These are phyloP conservation scores for Suillus decipiens DNA, from an alignment of 768 basidiomycete genomes.

Conservation along the genomic window DNA sequence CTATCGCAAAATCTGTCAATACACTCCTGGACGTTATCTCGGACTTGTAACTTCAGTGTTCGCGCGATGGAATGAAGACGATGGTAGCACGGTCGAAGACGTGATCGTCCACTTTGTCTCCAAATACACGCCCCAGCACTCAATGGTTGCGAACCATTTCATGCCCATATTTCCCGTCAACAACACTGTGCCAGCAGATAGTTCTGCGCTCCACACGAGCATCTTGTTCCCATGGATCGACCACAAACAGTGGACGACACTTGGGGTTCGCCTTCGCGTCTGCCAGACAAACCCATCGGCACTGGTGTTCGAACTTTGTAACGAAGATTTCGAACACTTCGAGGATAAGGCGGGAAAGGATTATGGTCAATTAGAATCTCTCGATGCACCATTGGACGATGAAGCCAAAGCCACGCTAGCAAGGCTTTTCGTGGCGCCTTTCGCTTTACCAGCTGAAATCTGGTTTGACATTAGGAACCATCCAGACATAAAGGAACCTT, in stretches of 20 bases:
- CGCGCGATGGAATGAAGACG: constrained; percentile 13
- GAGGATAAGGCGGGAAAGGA: constrained; percentile 18
- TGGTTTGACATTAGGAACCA: constrained; percentile 30
- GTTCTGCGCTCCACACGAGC: constrained; percentile 17
- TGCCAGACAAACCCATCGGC: constrained; percentile 18
- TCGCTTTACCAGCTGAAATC: constrained; percentile 21
- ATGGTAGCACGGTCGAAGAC: constrained; percentile 16
- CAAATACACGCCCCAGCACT: constrained; percentile 13
- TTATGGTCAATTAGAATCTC: constrained; percentile 3
- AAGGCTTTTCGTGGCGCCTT: constrained; percentile 15
- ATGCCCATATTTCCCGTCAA: constrained; percentile 9
- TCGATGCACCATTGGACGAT: constrained; percentile 6
- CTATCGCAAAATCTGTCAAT: constrained; percentile 8
- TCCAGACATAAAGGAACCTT: constrained; percentile 17
- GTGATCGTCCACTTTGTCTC: constrained; percentile 24
- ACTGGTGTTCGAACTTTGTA: constrained; percentile 23
- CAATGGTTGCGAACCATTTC: constrained; percentile 1
- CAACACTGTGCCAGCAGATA: neutral
- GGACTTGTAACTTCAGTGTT: constrained; percentile 24
- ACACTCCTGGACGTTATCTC: constrained; percentile 20
- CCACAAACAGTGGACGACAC: constrained; percentile 26
- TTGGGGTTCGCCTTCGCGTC: constrained; percentile 24
- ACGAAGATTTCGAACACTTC: constrained; percentile 24
- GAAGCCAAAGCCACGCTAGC: constrained; percentile 9
- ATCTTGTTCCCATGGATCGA: constrained; percentile 26